Base-by-base conservation (phyloP, 2,329 filamentous ascomycete genomes). In the Arthrobotrys iridis region DNA sequence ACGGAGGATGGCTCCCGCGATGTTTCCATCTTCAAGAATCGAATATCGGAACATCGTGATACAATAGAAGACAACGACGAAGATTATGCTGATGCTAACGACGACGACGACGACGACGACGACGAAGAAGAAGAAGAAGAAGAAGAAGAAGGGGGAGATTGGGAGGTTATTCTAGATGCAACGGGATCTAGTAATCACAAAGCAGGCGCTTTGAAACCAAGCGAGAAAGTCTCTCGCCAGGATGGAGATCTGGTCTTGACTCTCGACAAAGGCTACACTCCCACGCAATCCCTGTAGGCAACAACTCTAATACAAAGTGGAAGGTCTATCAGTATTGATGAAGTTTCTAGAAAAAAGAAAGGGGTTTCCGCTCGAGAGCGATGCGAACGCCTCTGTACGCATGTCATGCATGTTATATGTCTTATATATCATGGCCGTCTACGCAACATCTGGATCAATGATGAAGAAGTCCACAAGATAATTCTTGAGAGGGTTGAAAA, bases 341-440 rank as follows among this genome's bases (percentile, higher is more conserved):
- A 6, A n/a, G 84, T 84, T 15, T 28, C 22, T 30, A 65, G 52
- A 5, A 97, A 94, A 80, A 93, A 93, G 0, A 97, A 94, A 80
- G 93, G 93, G 0, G 91, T 92, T 0, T 91, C 91, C 1, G 97
- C 97, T 82, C 88, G 91, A 26, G 93, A 97, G 80, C 88, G 92
- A 59, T 87, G 89, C 74, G 91, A 94, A 66, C 87, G 95, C 24
- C 87, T 89, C 33, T 86, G 89, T 2, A 93, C 93, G 0, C 95
- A 99, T 82, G 91, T 92, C 78, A 86, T 97, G 78, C 95, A 99
- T 82, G 93, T 98, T 1, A 89, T 96, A 81, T 88, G 89, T 60
- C 84, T 99, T 13, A 86, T 99, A 73, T 97, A 91, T 86, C 93
- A 98, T 81, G 98, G 98, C 80, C 88, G 92, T 0, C 83, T 95